Percentiles rank a stretch among this genome's conserved stretches.
Conservation (phyloP, 192 early-diverging fungal genomes). For the Umbelopsis sp. region DNA sequence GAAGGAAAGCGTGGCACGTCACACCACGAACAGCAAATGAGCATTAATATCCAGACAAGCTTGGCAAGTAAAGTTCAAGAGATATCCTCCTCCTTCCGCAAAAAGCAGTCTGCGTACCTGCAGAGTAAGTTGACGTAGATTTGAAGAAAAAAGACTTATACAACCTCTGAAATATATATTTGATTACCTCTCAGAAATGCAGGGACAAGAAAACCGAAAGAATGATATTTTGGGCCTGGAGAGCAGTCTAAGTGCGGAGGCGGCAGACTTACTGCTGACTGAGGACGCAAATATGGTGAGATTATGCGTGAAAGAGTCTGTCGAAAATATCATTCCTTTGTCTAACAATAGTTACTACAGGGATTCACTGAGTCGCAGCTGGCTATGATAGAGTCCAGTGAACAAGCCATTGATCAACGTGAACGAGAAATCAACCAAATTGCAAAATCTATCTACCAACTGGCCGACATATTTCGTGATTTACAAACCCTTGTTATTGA, state of each 20-base stretch:
- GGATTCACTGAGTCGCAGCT: conserved; percentile 89
- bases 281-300: conserved; percentile 46
- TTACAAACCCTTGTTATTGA: conserved; percentile 96
- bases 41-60: conserved; percentile 86
- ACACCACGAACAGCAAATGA: conserved; percentile 67
- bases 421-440: conserved; percentile 94
- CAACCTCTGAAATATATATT: neutral
- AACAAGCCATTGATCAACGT: conserved; percentile 74
- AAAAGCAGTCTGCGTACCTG: conserved; percentile 86
- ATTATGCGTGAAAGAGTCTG: conserved; percentile 20
- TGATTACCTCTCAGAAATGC: conserved; percentile 31
- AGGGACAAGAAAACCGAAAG: conserved; percentile 41
- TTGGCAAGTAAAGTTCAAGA: conserved; percentile 92
- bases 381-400: conserved; percentile 73
- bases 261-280: conserved; percentile 31
- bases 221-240: conserved; percentile 38
- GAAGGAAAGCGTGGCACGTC: conserved; percentile 45
- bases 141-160: neutral
- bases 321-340: neutral
- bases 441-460: conserved; percentile 83
- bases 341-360: conserved; percentile 39
- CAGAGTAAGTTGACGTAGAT: conserved; percentile 58
- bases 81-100: conserved; percentile 77
- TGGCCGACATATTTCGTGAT: conserved; percentile 92
- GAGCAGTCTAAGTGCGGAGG: conserved; percentile 26